These are phyloP conservation scores for Evansstolkia leycettana DNA, from an alignment of 495 filamentous ascomycete species.

Conservation along the genomic window DNA sequence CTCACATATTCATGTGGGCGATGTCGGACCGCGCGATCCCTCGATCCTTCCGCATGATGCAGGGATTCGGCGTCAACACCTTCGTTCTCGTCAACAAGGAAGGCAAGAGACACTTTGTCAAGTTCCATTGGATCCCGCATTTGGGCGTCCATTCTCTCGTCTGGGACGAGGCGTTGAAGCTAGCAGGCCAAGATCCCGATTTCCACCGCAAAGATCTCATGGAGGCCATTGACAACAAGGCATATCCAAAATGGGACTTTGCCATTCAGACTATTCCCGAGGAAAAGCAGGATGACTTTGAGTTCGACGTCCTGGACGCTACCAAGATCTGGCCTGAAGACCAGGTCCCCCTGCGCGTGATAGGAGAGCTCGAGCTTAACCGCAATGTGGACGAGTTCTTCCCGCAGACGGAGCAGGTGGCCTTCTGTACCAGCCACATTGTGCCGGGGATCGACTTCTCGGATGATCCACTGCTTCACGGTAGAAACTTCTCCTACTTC, in stretches of 20 bases:
- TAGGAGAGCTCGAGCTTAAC: slow-evolving; percentile 75
- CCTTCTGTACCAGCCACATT: slow-evolving; percentile 78
- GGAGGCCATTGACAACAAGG: slow-evolving; percentile 66
- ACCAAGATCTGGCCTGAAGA: slow-evolving; percentile 91
- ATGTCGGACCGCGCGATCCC: slow-evolving; percentile 74
- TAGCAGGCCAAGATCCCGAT: slow-evolving; percentile 72
- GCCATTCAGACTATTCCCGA: slow-evolving; percentile 68
- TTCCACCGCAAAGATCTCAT: slow-evolving; percentile 78
- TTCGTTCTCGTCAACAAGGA: slow-evolving; percentile 60
- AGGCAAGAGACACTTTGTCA: slow-evolving; percentile 65
- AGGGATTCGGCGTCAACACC: slow-evolving; percentile 84
- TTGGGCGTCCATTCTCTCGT: slow-evolving; percentile 75
- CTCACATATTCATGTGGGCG: slow-evolving; percentile 70
- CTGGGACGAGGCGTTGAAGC: slow-evolving; percentile 81
- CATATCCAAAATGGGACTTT: slow-evolving; percentile 71
- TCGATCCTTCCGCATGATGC: slow-evolving; percentile 77
- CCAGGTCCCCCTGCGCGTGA: slow-evolving; percentile 62
- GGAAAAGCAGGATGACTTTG: slow-evolving; percentile 62
- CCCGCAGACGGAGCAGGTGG: slow-evolving; percentile 65
- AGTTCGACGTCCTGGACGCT: slow-evolving; percentile 85
- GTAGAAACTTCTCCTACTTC: slow-evolving; percentile 77
- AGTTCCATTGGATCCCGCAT: slow-evolving; percentile 68
- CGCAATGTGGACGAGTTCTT: slow-evolving; percentile 79
- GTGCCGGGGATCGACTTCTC: slow-evolving; percentile 84
- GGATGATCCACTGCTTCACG: slow-evolving; percentile 71